Conservation (phyloP, 106 monocot species). For the Dioscorea zingiberensis region DNA sequence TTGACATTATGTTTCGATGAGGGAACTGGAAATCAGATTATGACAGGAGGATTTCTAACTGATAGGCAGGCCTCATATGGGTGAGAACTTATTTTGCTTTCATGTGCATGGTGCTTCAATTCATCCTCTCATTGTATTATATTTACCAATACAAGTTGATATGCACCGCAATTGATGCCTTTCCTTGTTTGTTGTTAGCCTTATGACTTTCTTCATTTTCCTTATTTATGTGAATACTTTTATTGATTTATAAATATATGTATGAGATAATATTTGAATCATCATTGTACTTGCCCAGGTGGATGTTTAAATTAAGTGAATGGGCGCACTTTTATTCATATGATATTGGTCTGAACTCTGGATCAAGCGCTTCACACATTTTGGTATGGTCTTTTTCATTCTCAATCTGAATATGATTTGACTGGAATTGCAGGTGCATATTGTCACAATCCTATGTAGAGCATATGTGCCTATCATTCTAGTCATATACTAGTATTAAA, state of each 20-base stretch:
- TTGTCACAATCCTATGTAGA: no score
- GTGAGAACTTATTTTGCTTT: conserved; percentile 30
- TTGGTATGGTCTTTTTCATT: conserved; percentile 40
- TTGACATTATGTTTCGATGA: conserved; percentile 95
- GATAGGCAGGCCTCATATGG: conserved; percentile 94
- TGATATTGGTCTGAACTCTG: conserved; percentile 63
- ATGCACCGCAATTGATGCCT: no score
- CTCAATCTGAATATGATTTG: background rate
- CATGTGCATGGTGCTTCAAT: background rate
- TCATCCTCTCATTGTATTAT: background rate
- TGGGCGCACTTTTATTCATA: conserved; percentile 78
- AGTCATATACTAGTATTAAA: no score
- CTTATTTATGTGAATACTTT: no score
- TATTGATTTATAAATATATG: no score
- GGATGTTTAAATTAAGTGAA: conserved; percentile 97
- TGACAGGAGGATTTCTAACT: conserved; percentile 98
- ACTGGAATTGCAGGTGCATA: no score
- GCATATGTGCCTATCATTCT: no score
- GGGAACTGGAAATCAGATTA: conserved; percentile 95
- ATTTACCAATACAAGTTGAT: no score
- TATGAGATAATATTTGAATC: no score
- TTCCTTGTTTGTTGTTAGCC: no score
- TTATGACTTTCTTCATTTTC: no score
- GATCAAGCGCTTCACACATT: conserved; percentile 90
- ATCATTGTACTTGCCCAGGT: conserved; percentile 28